Base-by-base conservation (phyloP, 2,329 filamentous ascomycete genomes). In the Ceratocystiopsis minuta region DNA sequence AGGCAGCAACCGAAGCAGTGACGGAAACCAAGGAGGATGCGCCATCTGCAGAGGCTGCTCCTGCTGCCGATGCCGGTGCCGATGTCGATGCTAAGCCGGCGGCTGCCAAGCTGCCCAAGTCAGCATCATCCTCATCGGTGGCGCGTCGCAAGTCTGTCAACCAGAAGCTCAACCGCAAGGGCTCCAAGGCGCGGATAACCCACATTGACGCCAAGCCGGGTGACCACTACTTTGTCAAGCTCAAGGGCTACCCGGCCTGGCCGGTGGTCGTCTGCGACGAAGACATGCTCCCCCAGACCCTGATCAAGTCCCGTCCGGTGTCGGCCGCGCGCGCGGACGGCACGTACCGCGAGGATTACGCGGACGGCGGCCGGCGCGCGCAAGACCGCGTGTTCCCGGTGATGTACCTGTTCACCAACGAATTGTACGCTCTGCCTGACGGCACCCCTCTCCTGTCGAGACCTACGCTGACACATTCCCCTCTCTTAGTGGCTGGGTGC, bases 201-300 rank as follows among this genome's bases (percentile, higher is more conserved):
- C 73, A 85, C 51, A 68, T 84, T 41, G 75, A 94, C 56, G 87
- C 84, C 49, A 70, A 93, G 64, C 83, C 90, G 5, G 90, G 92
- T 51, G 80, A 96, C 53, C 81, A 87, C 61, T 96, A 81, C 62
- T 78, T 93, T 55, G 85, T 92, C 49, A 83, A 87, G 59, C 77
- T 98, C 60, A 94, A 92, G 68, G 90, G 88, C 46, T 93, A 84
- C 60, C 84, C 90, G 31, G 79, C 84, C 34, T 98, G 90, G 90
- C 90, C 90, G 15, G 80, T 85, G 42, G 82, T 98, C 55, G 76
- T 98, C 52, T 90, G 84, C 58, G 86, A 94, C 56, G 88, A 98
- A 59, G 78, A 80, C 47, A 96, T 98, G 79, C 75, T 98, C 16
- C 88, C 90, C 2, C 68, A 77, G 44, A 75, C 70, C 14, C 71